phyloP scores from a whole-genome alignment of 305 asterid genomes.

The Vinca major region DNA sequence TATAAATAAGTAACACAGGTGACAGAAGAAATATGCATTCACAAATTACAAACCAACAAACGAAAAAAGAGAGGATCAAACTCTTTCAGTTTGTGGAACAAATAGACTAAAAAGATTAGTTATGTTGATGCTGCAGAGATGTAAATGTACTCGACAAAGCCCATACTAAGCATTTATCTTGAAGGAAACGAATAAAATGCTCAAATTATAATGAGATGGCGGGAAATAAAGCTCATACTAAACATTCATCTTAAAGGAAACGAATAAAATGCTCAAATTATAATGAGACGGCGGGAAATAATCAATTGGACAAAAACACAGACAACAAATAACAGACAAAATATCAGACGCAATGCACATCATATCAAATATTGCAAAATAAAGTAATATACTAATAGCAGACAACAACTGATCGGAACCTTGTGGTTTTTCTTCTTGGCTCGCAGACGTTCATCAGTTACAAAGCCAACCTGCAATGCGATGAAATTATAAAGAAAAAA shows the following conservation, averaged over 20 bases:
- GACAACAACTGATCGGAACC: slow-evolving; percentile 32
- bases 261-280: neutral
- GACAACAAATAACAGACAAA: neutral
- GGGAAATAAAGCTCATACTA: neutral
- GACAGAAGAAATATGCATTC: too few species aligned
- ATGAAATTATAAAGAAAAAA: slow-evolving; percentile 9
- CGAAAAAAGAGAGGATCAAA: neutral
- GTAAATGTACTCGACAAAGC: neutral
- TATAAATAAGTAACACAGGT: neutral
- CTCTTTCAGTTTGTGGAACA: neutral
- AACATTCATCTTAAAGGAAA: neutral
- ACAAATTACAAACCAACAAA: neutral
- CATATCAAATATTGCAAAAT: neutral
- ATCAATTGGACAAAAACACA: neutral
- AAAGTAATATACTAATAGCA: slow-evolving; percentile 7
- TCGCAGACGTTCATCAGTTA: slow-evolving; percentile 80
- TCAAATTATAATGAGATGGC: neutral
- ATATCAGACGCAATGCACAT: neutral
- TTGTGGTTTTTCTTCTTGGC: slow-evolving; percentile 64
- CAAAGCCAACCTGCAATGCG: slow-evolving; percentile 60
- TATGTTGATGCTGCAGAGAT: neutral
- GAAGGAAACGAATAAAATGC: neutral
- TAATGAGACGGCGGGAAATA: neutral
- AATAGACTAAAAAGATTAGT: neutral
- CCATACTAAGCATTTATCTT: slow-evolving; percentile 1